Base-by-base conservation (phyloP, 495 filamentous ascomycete species). In the Elaphomyces granulatus region DNA sequence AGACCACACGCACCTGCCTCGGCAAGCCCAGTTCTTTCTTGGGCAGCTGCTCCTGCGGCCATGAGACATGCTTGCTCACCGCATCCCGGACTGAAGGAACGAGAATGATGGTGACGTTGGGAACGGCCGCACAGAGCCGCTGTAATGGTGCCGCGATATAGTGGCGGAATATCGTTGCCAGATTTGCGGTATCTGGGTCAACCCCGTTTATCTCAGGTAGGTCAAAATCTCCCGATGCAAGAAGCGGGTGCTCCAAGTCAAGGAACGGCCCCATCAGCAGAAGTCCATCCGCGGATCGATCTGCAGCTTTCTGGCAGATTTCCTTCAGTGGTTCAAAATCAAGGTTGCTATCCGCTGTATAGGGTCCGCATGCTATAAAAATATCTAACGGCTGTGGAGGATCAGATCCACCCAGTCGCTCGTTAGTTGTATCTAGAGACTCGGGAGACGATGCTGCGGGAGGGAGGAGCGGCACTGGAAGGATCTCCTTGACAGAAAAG, bases 151-250 rank as follows among this genome's bases (percentile, higher is more conserved):
- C 60, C 8, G 77, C 71, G 50, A 95, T 79, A 43, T 80, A 68
- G 53, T 85, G 72, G 33, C 81, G 77, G 68, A 98, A 98, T 16
- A 88, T 70, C 20, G 83, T 83, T 8, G 75, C 65, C 46, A 98
- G 70, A 7, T 85, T 92, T 6, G 76, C 78, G 2, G 74, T 75
- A 52, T 88, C 83, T 0, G 80, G 76, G 31, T 87, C 77, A 37
- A 75, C 59, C 10, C 65, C 59, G n/a, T 75, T 61, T 40, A 79
- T 72, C 3, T 83, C 74, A 3, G 84, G 87, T 17, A 94, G 71
- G 48, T 94, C 87, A 49, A 94, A 93, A 51, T 94, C 86, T 15
- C 90, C 90, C 1, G 78, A 71, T 39, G 81, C 78, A 36, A 98
- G 70, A n/a, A 90, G 63, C 3, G 90, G 88, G 50, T 98, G 90